Conservation (phyloP, 2,329 filamentous ascomycete species). For the Raffaelea albimanens region DNA sequence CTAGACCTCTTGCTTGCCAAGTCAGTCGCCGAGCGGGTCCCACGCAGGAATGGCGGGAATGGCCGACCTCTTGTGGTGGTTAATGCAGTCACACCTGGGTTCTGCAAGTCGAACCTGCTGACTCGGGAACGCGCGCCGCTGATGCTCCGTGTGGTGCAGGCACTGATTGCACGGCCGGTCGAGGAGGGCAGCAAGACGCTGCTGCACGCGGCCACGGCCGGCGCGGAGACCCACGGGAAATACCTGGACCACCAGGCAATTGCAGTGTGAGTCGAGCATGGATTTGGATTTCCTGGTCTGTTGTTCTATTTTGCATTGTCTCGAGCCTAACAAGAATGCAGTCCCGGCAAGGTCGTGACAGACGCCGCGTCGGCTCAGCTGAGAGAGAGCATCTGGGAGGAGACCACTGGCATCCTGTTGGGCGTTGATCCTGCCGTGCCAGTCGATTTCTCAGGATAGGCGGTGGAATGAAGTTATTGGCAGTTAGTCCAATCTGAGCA, state of each 20-base stretch:
- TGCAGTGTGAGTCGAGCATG: not conserved
- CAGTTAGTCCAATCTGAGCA: no score
- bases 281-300: no score
- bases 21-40: conserved; percentile 16
- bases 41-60: not conserved
- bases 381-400: not conserved
- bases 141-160: not conserved
- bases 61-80: conserved; percentile 16
- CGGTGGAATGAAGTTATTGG: no score
- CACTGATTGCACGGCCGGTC: not conserved
- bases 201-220: not conserved
- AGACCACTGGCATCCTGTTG: not conserved
- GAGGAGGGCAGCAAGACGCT: conserved; percentile 1
- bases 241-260: not conserved
- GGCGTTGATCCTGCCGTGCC: not conserved
- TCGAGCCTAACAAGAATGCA: not conserved
- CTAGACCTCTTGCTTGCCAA: conserved; percentile 12
- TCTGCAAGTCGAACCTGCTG: conserved; percentile 25
- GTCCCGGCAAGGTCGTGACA: not conserved
- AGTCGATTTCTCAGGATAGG: not conserved
- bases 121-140: not conserved
- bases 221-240: not conserved
- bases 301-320: no score
- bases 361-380: not conserved
- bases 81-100: conserved; percentile 30